Evolutionary conservation across 2,329 filamentous ascomycete species (phyloP).

Genomic region (Knufia petricola): DNA sequence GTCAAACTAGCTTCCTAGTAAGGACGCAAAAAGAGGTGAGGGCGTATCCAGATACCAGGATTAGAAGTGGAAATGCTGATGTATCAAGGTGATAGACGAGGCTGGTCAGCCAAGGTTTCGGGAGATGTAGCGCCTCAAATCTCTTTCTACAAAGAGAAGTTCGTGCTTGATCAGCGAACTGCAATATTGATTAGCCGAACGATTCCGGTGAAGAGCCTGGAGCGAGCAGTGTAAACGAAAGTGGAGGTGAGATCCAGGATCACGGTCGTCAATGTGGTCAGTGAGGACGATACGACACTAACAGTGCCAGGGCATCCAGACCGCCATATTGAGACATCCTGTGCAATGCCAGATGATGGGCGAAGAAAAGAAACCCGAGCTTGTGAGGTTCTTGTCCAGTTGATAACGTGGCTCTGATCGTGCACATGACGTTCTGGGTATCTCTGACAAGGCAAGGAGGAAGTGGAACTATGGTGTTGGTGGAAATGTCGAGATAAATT

Average conservation of each 20-base stretch:
- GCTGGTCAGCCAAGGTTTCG: conserved; percentile 23
- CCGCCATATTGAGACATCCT: conserved; percentile 6
- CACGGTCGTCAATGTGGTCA: not conserved
- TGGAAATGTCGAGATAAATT: conserved; percentile 5
- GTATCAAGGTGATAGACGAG: not conserved
- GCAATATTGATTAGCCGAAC: conserved; percentile 30
- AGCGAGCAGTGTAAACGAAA: not conserved
- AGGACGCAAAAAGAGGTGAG: not conserved
- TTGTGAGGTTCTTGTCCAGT: not conserved
- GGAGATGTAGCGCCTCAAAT: conserved; percentile 25
- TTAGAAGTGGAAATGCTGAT: not conserved
- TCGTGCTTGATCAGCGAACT: conserved; percentile 29
- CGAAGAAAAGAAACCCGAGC: not conserved
- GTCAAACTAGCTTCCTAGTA: not conserved
- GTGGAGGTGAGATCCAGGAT: not conserved
- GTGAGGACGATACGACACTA: not conserved
- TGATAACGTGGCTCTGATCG: not conserved
- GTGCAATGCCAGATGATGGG: not conserved
- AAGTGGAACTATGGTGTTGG: conserved; percentile 13
- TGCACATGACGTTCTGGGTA: not conserved
- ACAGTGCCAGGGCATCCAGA: not conserved
- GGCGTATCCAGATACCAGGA: not conserved
- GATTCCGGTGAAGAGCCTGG: conserved; percentile 9
- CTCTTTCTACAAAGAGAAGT: conserved; percentile 26
- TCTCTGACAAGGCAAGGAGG: conserved; percentile 9